Evolutionary conservation across 2,329 filamentous ascomycete genomes (phyloP).

Genomic region (Pyricularia sp.): DNA sequence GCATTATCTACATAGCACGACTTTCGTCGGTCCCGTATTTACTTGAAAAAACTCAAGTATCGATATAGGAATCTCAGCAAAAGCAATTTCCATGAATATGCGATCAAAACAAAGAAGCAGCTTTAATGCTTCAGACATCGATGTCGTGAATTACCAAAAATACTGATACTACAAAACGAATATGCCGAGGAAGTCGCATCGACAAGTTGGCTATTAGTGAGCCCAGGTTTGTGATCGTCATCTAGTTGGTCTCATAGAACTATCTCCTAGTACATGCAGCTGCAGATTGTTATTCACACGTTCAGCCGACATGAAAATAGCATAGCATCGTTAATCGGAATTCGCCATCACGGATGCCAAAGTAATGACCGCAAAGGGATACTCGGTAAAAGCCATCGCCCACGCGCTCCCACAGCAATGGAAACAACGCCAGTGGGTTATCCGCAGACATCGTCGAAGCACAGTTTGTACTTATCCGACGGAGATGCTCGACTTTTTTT

Average conservation of each 20-base stretch:
- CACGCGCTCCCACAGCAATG: neutral
- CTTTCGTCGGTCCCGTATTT: no score
- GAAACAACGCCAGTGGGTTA: neutral
- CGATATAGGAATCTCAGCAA: neutral
- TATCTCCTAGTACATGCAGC: neutral
- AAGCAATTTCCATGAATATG: neutral
- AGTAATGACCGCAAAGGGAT: neutral
- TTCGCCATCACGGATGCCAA: neutral
- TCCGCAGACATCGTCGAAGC: neutral
- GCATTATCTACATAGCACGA: no score
- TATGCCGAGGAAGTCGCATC: no score
- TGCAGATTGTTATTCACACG: neutral
- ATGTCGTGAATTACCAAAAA: no score
- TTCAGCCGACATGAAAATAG: neutral
- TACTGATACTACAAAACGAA: no score
- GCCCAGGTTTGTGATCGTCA: neutral
- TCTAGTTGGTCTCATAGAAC: neutral
- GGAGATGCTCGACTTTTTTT: neutral
- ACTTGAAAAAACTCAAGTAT: no score
- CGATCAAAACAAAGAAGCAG: neutral
- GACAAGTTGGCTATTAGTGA: neutral
- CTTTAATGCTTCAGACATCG: no score
- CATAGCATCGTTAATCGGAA: neutral
- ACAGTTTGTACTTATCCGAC: neutral
- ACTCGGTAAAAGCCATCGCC: neutral